Base-by-base conservation (phyloP, 1,284 basidiomycete species). In the Fomitopsis pinicola region DNA sequence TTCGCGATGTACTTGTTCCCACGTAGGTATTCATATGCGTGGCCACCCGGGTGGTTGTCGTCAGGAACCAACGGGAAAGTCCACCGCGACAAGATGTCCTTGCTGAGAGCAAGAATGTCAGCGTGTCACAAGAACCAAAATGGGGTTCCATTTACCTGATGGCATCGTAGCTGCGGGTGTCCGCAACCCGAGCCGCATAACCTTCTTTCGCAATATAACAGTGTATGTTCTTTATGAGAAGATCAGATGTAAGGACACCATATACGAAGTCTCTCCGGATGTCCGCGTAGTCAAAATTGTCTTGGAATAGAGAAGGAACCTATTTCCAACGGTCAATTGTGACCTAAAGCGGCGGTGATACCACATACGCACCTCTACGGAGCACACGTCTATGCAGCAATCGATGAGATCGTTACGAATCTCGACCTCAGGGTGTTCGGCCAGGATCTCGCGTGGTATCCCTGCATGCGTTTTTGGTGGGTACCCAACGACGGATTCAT, bases 261-360 rank as follows among this genome's bases (percentile, higher is more conserved):
- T 95, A 92, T 28, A 99, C 92, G 71, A 99, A 98, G 76, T 99
- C 95, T 66, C 87, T 81, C 60, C 95, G 86, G 64, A 98, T 83
- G 74, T 95, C 92, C 54, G 91, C 89, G 72, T 97, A 99, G 77
- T 99, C 97, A 73, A 99, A 99, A 77, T 99, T 99, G 76, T 99
- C 97, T 69, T 97, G 96, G 78, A 98, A 99, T 5, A 98, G 77
- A 0, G 96, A 97, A 0, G 95, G 95, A 22, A 98, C 91, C 92
- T 94, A 68, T 15, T 38, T 28, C 33, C 26, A 22, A 42, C 40
- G 22, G 5, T 60, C 17, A 60, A 9, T 28, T 15, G 26, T 5
- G 46, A 19, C n/a, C 26, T 15, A 2, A 6, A 35, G 10, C 38
- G 14, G 8, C 17, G 22, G 30, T 7, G 6, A 19, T 8, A 15